phyloP scores from a whole-genome alignment of 1,284 basidiomycete species.

The Naganishia cerealis region DNA sequence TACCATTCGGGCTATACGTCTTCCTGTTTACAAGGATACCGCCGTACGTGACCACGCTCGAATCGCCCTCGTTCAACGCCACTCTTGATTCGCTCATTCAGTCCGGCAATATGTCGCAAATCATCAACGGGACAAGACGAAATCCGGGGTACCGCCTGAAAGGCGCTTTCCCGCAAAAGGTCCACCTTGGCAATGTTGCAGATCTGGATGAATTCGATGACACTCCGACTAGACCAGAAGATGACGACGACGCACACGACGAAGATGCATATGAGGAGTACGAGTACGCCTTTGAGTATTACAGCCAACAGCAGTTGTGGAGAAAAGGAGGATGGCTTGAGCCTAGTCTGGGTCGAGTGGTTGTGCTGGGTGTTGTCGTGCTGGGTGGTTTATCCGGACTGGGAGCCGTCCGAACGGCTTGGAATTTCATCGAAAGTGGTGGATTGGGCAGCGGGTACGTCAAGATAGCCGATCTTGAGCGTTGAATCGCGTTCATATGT shows the following conservation, averaged over 20 bases:
- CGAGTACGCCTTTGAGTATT: slow-evolving; percentile 39
- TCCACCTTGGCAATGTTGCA: slow-evolving; percentile 19
- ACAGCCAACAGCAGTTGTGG: slow-evolving; percentile 46
- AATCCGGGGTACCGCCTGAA: slow-evolving; percentile 6
- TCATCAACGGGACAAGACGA: slow-evolving; percentile 14
- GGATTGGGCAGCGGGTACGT: slow-evolving; percentile 42
- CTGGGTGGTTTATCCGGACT: slow-evolving; percentile 52
- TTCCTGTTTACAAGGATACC: slow-evolving; percentile 53
- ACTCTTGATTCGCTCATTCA: slow-evolving; percentile 14
- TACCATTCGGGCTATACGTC: slow-evolving; percentile 52
- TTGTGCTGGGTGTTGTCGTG: slow-evolving; percentile 51
- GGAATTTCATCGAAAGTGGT: slow-evolving; percentile 49
- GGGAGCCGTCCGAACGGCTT: slow-evolving; percentile 50
- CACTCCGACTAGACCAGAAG: neutral
- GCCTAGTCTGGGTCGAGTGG: slow-evolving; percentile 49
- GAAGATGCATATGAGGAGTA: slow-evolving; percentile 22
- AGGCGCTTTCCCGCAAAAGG: slow-evolving; percentile 18
- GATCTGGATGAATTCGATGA: slow-evolving; percentile 21
- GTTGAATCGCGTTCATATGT: neutral
- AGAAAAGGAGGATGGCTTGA: slow-evolving; percentile 50
- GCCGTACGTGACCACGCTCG: slow-evolving; percentile 45
- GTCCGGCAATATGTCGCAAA: slow-evolving; percentile 8
- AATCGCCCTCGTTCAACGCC: slow-evolving; percentile 14
- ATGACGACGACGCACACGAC: slow-evolving; percentile 6
- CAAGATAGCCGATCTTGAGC: too few species aligned